Evolutionary conservation across 495 filamentous ascomycete genomes (phyloP).

Genomic region (Neurospora terricola): DNA sequence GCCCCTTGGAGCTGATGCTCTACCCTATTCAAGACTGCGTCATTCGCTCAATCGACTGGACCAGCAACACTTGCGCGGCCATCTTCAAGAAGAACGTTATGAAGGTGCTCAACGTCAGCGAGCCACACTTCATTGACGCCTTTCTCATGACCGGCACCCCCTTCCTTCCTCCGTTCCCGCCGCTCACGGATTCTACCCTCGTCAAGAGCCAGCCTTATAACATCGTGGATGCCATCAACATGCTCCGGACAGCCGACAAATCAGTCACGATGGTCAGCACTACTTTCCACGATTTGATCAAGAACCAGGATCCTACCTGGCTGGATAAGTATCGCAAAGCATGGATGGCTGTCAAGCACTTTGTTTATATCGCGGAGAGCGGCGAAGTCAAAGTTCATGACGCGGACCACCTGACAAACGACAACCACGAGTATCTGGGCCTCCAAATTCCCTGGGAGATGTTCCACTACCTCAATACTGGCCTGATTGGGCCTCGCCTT

Average conservation of each 20-base stretch:
- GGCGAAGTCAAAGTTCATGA: slow-evolving; percentile 67
- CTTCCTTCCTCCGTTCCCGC: slow-evolving; percentile 68
- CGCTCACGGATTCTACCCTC: slow-evolving; percentile 46
- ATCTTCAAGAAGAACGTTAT: slow-evolving; percentile 62
- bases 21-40: slow-evolving; percentile 72
- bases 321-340: slow-evolving; percentile 75
- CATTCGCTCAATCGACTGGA: slow-evolving; percentile 68
- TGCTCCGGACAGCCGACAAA: slow-evolving; percentile 57
- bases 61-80: slow-evolving; percentile 54
- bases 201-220: slow-evolving; percentile 40
- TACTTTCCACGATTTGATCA: slow-evolving; percentile 61
- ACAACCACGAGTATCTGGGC: slow-evolving; percentile 82
- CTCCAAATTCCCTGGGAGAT: slow-evolving; percentile 84
- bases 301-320: slow-evolving; percentile 62
- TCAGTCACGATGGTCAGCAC: slow-evolving; percentile 53
- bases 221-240: slow-evolving; percentile 58
- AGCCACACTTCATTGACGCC: slow-evolving; percentile 71
- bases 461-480: slow-evolving; percentile 81
- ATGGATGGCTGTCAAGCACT: slow-evolving; percentile 76
- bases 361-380: slow-evolving; percentile 64
- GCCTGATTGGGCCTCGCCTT: slow-evolving; percentile 67
- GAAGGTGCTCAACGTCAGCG: slow-evolving; percentile 56
- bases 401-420: slow-evolving; percentile 56
- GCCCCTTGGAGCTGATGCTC: slow-evolving; percentile 76
- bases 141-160: slow-evolving; percentile 75